Conservation (phyloP, 1,284 basidiomycete genomes). For the Pseudozyma hubeiensis region DNA sequence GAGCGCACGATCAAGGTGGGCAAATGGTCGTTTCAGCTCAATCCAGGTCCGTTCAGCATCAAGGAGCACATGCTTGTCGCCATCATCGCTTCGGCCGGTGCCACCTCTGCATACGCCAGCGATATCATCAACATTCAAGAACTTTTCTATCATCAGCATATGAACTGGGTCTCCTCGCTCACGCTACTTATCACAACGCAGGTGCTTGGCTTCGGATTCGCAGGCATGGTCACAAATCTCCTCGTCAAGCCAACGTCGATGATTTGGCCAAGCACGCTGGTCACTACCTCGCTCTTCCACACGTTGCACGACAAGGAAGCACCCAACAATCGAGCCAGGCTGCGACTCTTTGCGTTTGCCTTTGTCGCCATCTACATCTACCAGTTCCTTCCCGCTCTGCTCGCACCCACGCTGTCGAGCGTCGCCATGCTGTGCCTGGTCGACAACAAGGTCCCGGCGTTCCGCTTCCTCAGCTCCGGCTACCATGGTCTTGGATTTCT, state of each 20-base stretch:
- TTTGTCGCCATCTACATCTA: slow-evolving; percentile 70
- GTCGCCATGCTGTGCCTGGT: slow-evolving; percentile 71
- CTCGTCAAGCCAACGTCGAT: slow-evolving; percentile 67
- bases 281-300: slow-evolving; percentile 72
- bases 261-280: slow-evolving; percentile 72
- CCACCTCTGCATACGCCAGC: slow-evolving; percentile 65
- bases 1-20: slow-evolving; percentile 62
- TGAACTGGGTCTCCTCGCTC: slow-evolving; percentile 59
- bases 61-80: slow-evolving; percentile 70
- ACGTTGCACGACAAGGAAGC: slow-evolving; percentile 71
- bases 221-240: slow-evolving; percentile 64
- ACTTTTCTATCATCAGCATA: slow-evolving; percentile 66
- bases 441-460: slow-evolving; percentile 69
- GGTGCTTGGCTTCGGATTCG: slow-evolving; percentile 67
- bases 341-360: slow-evolving; percentile 71
- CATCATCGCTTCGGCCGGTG: slow-evolving; percentile 71
- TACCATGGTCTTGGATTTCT: slow-evolving; percentile 72
- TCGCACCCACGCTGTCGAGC: slow-evolving; percentile 72
- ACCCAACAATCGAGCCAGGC: slow-evolving; percentile 67
- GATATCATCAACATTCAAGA: slow-evolving; percentile 69
- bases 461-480: slow-evolving; percentile 71
- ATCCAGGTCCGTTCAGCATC: slow-evolving; percentile 72
- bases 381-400: slow-evolving; percentile 71
- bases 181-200: slow-evolving; percentile 67
- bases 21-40: slow-evolving; percentile 68